phyloP scores from a whole-genome alignment of 176 grass and related monocot species.

The Raddia guianensis region DNA sequence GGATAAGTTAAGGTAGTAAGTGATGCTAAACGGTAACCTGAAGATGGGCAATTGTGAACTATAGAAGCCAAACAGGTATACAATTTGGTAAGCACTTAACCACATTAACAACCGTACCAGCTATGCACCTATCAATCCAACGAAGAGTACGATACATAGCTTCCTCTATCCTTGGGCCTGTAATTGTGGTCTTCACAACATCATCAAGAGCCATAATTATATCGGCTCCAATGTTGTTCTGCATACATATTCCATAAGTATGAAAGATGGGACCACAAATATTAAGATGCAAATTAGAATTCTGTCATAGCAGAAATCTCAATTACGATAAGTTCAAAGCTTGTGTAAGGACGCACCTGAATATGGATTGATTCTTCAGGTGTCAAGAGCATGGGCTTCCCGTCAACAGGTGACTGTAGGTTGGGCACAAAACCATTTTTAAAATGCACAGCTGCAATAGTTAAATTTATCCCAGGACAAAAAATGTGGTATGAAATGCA shows the following conservation, averaged over 20 bases:
- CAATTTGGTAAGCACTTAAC: not conserved
- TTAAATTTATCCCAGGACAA: not conserved
- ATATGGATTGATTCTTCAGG: constrained; percentile 97
- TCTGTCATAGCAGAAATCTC: not conserved
- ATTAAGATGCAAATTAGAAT: not conserved
- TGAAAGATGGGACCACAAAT: not conserved
- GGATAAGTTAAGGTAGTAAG: constrained; percentile 15
- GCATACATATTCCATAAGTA: constrained; percentile 38
- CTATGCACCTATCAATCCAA: constrained; percentile 98
- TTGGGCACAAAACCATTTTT: constrained; percentile 9
- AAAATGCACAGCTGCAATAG: not conserved
- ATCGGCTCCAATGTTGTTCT: constrained; percentile 99
- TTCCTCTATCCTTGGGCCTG: constrained; percentile 94
- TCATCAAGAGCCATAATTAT: constrained; percentile 99
- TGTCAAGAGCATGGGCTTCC: constrained; percentile 93
- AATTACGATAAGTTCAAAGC: constrained; percentile 22
- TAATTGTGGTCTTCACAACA: constrained; percentile 98
- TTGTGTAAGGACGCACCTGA: constrained; percentile 54
- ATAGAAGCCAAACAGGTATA: not conserved
- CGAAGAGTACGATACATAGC: constrained; percentile 98
- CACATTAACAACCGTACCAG: constrained; percentile 61
- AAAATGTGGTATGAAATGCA: not conserved
- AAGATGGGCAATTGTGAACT: not conserved
- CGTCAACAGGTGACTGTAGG: constrained; percentile 93
- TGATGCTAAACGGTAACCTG: constrained; percentile 21